A percentile compares a stretch with the other conserved stretches of the same genome.
These are phyloP conservation scores for Quercus engelmannii DNA, from an alignment of 306 rosid genomes.

Conservation along the genomic window DNA sequence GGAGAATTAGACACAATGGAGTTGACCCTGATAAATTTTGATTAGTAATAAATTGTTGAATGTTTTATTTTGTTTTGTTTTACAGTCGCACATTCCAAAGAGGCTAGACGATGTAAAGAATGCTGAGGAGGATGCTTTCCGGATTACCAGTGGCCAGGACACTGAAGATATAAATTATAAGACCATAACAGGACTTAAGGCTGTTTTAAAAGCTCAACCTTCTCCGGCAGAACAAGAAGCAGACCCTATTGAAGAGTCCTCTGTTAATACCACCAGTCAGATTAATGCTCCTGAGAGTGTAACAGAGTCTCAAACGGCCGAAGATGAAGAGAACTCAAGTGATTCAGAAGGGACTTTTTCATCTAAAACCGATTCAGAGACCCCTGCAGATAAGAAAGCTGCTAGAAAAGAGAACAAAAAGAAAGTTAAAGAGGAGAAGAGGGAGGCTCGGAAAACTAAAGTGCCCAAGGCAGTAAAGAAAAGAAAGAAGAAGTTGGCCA, in stretches of 20 bases:
- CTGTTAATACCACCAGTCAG: neutral
- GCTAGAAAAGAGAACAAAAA: conserved; percentile 82
- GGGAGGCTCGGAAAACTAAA: conserved; percentile 73
- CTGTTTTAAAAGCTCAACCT: conserved; percentile 37
- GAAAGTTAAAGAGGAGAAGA: conserved; percentile 88
- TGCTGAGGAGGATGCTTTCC: conserved; percentile 67
- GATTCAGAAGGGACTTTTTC: conserved; percentile 49
- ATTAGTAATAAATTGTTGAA: neutral
- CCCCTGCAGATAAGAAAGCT: conserved; percentile 64
- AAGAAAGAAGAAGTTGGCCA: conserved; percentile 70
- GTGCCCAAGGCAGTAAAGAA: conserved; percentile 82
- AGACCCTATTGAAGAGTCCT: conserved; percentile 8
- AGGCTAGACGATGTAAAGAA: conserved; percentile 65
- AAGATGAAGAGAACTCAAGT: conserved; percentile 29
- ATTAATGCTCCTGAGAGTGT: conserved; percentile 23
- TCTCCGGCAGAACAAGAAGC: conserved; percentile 15
- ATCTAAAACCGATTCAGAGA: conserved; percentile 35
- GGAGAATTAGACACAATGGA: neutral
- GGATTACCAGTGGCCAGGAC: conserved; percentile 69
- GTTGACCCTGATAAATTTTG: conserved; percentile 1
- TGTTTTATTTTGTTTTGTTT: neutral
- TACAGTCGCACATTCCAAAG: conserved; percentile 78
- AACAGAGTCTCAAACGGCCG: conserved; percentile 24
- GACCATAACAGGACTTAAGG: conserved; percentile 81
- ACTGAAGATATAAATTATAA: conserved; percentile 62